A percentile compares a stretch with the other conserved stretches of the same genome.
Conservation (phyloP, 495 filamentous ascomycete species). For the Aspergillus mulundensis region DNA sequence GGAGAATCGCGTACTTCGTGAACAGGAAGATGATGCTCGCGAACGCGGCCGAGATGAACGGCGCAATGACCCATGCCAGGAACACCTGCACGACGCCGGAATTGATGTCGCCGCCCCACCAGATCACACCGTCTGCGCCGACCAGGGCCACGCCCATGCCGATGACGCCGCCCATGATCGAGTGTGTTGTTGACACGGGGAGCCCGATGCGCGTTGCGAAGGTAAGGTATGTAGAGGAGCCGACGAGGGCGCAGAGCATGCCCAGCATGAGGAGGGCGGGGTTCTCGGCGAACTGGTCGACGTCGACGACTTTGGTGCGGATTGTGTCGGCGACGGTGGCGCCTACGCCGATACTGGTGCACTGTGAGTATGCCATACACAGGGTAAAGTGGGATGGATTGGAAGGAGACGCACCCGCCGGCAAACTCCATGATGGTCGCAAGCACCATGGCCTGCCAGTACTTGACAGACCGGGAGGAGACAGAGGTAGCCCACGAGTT, state of each 20-base stretch:
- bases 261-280: conserved; percentile 19
- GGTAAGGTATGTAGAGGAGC: conserved; percentile 15
- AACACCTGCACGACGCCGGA: conserved; percentile 22
- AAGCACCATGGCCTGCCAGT: conserved; percentile 20
- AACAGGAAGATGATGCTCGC: conserved; percentile 19
- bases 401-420: conserved; percentile 8
- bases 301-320: conserved; percentile 18
- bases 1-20: conserved; percentile 16
- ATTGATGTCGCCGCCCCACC: conserved; percentile 21
- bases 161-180: conserved; percentile 19
- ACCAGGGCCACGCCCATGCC: conserved; percentile 18
- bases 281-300: conserved; percentile 9
- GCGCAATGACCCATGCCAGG: conserved; percentile 20
- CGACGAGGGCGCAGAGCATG: conserved; percentile 17
- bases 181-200: conserved; percentile 21
- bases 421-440: conserved; percentile 18
- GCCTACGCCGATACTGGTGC: conserved; percentile 17
- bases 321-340: conserved; percentile 17
- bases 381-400: background rate
- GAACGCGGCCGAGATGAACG: conserved; percentile 10
- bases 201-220: conserved; percentile 17
- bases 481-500: conserved; percentile 21
- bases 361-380: too few relatives aligned
- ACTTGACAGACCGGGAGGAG: conserved; percentile 19
- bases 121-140: conserved; percentile 11